Conservation (phyloP, 768 basidiomycete genomes). For the Clitopilus hobsonii region DNA sequence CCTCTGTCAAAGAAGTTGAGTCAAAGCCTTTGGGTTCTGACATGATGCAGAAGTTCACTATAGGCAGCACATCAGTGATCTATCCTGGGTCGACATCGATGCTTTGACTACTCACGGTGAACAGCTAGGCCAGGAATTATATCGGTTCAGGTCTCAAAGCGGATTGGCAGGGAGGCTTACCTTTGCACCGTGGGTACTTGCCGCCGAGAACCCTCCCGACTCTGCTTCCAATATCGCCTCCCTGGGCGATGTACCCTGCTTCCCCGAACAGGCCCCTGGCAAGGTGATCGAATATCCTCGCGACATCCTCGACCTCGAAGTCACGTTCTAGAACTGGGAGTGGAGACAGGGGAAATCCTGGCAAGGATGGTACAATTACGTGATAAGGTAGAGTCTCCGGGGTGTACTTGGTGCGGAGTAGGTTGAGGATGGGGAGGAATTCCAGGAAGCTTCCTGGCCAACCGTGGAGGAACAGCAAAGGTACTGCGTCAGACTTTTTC, state of each 20-base stretch:
- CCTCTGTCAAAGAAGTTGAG: neutral
- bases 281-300: neutral
- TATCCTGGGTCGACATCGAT: no score
- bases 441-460: neutral
- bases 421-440: neutral
- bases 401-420: neutral
- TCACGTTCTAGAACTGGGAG: neutral
- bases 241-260: neutral
- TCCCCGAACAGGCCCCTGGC: neutral
- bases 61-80: neutral
- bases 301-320: neutral
- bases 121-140: neutral
- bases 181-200: neutral
- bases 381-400: neutral
- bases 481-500: neutral
- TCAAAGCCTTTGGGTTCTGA: neutral
- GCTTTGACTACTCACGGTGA: neutral
- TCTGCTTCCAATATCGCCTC: neutral
- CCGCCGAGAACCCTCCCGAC: neutral
- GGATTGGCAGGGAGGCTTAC: neutral
- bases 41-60: neutral
- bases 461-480: neutral
- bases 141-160: neutral
- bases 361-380: neutral
- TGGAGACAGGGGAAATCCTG: neutral